These are phyloP conservation scores for Beauveria pseudobassiana DNA, from an alignment of 2,329 filamentous ascomycete species.

Conservation along the genomic window DNA sequence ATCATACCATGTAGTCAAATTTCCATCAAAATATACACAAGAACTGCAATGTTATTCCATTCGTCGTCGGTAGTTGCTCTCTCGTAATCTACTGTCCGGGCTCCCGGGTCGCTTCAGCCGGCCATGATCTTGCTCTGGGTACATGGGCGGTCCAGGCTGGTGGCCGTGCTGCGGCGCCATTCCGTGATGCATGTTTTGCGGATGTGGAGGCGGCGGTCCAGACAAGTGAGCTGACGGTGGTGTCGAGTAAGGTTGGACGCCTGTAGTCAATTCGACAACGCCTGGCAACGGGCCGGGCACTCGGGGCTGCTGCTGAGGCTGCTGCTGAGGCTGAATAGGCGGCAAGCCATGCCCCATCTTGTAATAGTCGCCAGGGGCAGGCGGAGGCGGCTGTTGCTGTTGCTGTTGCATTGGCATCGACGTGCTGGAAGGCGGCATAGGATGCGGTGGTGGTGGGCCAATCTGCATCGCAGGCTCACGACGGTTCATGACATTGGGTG, in stretches of 20 bases:
- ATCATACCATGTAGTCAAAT: constrained; percentile 1
- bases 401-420: constrained; percentile 18
- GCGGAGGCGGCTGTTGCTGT: constrained; percentile 14
- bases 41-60: constrained; percentile 18
- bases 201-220: not conserved
- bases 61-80: constrained; percentile 37
- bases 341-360: constrained; percentile 36
- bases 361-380: constrained; percentile 28
- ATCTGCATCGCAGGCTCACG: constrained; percentile 3
- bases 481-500: constrained; percentile 1
- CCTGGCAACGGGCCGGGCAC: constrained; percentile 48
- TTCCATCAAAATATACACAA: not conserved
- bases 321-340: constrained; percentile 39
- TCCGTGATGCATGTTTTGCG: not conserved
- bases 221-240: constrained; percentile 22
- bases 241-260: constrained; percentile 53
- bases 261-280: constrained; percentile 56
- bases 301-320: constrained; percentile 24
- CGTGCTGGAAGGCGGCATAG: constrained; percentile 7
- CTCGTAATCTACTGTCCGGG: constrained; percentile 35
- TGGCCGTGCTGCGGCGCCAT: not conserved
- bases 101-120: constrained; percentile 45
- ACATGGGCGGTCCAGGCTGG: not conserved
- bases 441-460: constrained; percentile 4
- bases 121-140: not conserved